These are phyloP conservation scores for Aspergillus ochraceoroseus DNA, from an alignment of 2,329 filamentous ascomycete species.

Conservation along the genomic window DNA sequence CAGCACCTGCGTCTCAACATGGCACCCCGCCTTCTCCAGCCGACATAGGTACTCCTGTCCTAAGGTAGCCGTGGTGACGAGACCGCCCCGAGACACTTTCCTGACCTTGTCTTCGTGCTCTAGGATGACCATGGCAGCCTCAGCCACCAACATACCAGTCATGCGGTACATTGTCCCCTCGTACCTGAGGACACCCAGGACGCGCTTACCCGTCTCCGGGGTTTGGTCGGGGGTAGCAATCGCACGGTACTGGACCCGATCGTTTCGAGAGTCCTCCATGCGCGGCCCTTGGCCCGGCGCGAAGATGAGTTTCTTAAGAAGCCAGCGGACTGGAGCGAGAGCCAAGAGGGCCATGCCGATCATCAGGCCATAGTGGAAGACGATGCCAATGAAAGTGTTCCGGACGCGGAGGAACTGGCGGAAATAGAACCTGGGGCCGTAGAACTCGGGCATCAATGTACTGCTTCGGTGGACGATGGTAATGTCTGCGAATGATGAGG, in stretches of 20 bases:
- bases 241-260: slow-evolving; percentile 43
- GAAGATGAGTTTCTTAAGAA: slow-evolving; percentile 46
- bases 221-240: slow-evolving; percentile 43
- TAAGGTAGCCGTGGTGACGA: slow-evolving; percentile 47
- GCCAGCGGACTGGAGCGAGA: slow-evolving; percentile 51
- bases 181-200: slow-evolving; percentile 41
- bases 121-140: slow-evolving; percentile 45
- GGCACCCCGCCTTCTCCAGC: slow-evolving; percentile 43
- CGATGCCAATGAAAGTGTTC: slow-evolving; percentile 46
- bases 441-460: slow-evolving; percentile 54
- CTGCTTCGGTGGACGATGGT: slow-evolving; percentile 58
- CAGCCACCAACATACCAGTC: slow-evolving; percentile 42
- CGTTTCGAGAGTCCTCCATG: slow-evolving; percentile 40
- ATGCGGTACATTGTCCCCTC: slow-evolving; percentile 43
- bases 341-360: slow-evolving; percentile 46
- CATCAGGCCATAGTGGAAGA: slow-evolving; percentile 48
- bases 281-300: slow-evolving; percentile 50
- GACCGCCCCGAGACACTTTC: slow-evolving; percentile 42
- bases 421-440: slow-evolving; percentile 56
- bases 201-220: slow-evolving; percentile 33
- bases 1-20: slow-evolving; percentile 39
- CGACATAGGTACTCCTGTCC: slow-evolving; percentile 46
- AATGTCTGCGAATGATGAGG: slow-evolving; percentile 51
- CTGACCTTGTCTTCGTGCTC: slow-evolving; percentile 41
- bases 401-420: slow-evolving; percentile 53